phyloP scores from a whole-genome alignment of 2,329 filamentous ascomycete species.

The Macrophomina pseudophaseolina region DNA sequence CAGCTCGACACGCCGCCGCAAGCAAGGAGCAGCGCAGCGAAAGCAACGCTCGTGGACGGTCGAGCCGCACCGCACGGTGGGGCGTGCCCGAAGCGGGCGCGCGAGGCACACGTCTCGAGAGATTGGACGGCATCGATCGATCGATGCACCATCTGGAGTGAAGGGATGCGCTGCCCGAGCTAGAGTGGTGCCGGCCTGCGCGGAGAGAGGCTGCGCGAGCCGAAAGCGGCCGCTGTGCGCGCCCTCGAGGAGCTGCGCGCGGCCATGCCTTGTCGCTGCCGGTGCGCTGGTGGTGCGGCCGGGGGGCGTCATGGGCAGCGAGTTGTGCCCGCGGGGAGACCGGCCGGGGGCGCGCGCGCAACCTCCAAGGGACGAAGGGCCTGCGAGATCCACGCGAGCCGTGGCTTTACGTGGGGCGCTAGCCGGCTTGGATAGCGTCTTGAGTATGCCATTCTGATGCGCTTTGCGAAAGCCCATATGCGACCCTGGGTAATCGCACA shows the following conservation, averaged over 20 bases:
- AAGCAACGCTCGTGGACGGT: conserved; percentile 15
- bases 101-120: conserved; percentile 22
- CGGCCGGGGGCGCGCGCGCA: conserved; percentile 15
- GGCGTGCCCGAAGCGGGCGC: conserved; percentile 25
- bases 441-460: conserved; percentile 28
- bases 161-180: conserved; percentile 22
- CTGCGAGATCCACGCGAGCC: conserved; percentile 27
- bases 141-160: conserved; percentile 23
- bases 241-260: conserved; percentile 5
- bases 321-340: neutral
- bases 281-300: conserved; percentile 13
- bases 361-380: conserved; percentile 4
- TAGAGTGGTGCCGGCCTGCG: conserved; percentile 16
- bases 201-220: conserved; percentile 22
- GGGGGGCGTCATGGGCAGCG: neutral
- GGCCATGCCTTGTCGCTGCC: conserved; percentile 20
- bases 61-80: conserved; percentile 24
- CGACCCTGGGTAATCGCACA: conserved; percentile 27
- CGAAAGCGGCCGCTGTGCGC: conserved; percentile 20
- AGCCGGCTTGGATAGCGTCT: conserved; percentile 21
- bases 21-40: conserved; percentile 12
- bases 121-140: conserved; percentile 26
- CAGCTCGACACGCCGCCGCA: conserved; percentile 3
- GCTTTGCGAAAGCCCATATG: conserved; percentile 28
- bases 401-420: conserved; percentile 27